Conservation (phyloP, 805 yeast species). For the Cyberlindnera japonica region DNA sequence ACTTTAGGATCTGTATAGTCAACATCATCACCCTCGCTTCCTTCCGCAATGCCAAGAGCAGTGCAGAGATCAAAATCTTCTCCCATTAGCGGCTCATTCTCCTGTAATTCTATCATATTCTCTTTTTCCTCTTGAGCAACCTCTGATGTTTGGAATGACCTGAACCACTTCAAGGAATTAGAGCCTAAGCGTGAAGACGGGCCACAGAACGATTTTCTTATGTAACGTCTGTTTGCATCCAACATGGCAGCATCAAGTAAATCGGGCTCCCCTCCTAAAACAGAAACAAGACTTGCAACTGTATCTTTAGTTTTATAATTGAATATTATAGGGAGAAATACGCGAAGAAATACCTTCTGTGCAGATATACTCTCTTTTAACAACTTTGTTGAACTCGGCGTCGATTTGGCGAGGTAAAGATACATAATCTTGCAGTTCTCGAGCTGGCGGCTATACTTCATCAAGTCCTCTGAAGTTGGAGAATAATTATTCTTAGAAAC, state of each 20-base stretch:
- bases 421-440: neutral
- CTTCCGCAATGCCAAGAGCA: no score
- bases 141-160: no score
- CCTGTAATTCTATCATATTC: no score
- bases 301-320: neutral
- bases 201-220: neutral
- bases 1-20: no score
- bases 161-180: no score
- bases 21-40: no score
- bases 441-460: neutral
- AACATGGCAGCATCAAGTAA: conserved; percentile 3
- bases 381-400: neutral
- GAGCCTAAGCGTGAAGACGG: neutral
- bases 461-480: neutral
- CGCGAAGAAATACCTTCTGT: conserved; percentile 3
- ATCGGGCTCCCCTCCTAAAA: neutral
- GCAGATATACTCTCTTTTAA: neutral
- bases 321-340: conserved; percentile 4
- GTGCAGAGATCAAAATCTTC: no score
- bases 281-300: neutral
- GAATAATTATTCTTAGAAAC: neutral
- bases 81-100: no score
- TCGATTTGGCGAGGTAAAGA: neutral
- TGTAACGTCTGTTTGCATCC: conserved; percentile 1
- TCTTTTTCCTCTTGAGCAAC: no score